Evolutionary conservation across 2,329 filamentous ascomycete species (phyloP).

Genomic region (Trichoderma gracile): DNA sequence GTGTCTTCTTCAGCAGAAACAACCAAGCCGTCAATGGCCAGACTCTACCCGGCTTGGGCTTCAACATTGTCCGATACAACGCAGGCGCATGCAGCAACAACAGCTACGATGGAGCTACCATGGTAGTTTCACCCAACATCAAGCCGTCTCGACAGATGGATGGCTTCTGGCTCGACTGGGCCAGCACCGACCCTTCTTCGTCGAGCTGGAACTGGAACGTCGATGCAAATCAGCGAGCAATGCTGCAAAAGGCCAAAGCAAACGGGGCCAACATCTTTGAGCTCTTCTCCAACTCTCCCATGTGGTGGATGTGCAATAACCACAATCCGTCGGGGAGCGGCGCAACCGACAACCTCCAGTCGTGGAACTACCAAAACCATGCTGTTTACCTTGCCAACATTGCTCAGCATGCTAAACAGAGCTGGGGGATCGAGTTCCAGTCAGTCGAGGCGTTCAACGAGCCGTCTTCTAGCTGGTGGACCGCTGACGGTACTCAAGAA

Average conservation of each 20-base stretch:
- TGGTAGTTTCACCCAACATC: slow-evolving; percentile 11
- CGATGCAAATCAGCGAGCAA: slow-evolving; percentile 6
- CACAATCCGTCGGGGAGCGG: slow-evolving; percentile 4
- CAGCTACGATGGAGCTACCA: slow-evolving; percentile 6
- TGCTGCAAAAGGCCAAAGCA: slow-evolving; percentile 2
- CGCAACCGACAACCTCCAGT: not conserved
- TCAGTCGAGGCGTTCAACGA: slow-evolving; percentile 20
- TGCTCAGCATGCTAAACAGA: slow-evolving; percentile 13
- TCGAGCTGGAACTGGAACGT: slow-evolving; percentile 17
- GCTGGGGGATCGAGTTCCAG: slow-evolving; percentile 8
- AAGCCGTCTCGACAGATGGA: slow-evolving; percentile 18
- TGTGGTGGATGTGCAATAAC: not conserved
- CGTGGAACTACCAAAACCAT: not conserved
- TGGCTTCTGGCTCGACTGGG: slow-evolving; percentile 13
- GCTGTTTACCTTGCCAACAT: slow-evolving; percentile 10
- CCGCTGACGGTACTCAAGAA: slow-evolving; percentile 8
- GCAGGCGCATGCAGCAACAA: slow-evolving; percentile 10
- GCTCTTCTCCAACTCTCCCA: not conserved
- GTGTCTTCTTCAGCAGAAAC: slow-evolving; percentile 3
- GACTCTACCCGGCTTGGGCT: slow-evolving; percentile 5
- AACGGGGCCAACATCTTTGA: slow-evolving; percentile 12
- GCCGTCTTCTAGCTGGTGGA: slow-evolving; percentile 5
- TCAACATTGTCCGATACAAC: slow-evolving; percentile 17
- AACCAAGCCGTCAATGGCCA: slow-evolving; percentile 14
- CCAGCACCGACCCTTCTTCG: slow-evolving; percentile 1